These are phyloP conservation scores for Clonostachys sp. DNA, from an alignment of 2,329 filamentous ascomycete genomes.

Conservation along the genomic window DNA sequence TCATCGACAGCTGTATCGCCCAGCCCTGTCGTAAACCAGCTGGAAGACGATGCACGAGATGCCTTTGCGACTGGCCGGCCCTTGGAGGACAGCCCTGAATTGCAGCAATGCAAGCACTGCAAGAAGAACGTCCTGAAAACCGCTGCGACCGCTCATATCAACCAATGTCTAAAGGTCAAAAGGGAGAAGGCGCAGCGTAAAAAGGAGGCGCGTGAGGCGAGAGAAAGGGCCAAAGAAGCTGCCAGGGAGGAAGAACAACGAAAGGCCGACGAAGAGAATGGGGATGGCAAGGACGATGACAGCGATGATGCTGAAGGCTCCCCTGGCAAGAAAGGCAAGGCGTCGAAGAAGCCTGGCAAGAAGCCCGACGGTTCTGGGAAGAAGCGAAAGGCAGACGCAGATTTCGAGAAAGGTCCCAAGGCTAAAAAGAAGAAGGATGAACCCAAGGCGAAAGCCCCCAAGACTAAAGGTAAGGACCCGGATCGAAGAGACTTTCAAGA, in stretches of 20 bases:
- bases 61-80: slow-evolving; percentile 80
- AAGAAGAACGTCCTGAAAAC: slow-evolving; percentile 80
- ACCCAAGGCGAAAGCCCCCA: slow-evolving; percentile 75
- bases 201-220: slow-evolving; percentile 68
- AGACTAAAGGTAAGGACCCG: slow-evolving; percentile 63
- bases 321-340: slow-evolving; percentile 32
- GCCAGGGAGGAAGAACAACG: slow-evolving; percentile 52
- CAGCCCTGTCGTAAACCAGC: slow-evolving; percentile 55
- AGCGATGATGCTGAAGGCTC: slow-evolving; percentile 38
- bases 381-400: slow-evolving; percentile 71
- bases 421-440: slow-evolving; percentile 96
- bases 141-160: slow-evolving; percentile 74
- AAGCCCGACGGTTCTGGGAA: slow-evolving; percentile 68
- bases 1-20: slow-evolving; percentile 40
- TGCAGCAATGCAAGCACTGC: slow-evolving; percentile 88
- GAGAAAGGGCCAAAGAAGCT: slow-evolving; percentile 61
- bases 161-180: slow-evolving; percentile 78
- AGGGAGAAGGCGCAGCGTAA: slow-evolving; percentile 75
- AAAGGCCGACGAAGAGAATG: slow-evolving; percentile 43
- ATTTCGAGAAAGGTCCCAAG: slow-evolving; percentile 79
- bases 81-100: slow-evolving; percentile 73
- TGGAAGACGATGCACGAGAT: slow-evolving; percentile 72
- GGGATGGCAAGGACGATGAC: slow-evolving; percentile 43
- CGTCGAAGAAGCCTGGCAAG: slow-evolving; percentile 41
- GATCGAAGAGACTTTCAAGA: not conserved